Conservation (phyloP, 371 early-diverging fungal genomes). For the Apophysomyces trapeziformis region DNA sequence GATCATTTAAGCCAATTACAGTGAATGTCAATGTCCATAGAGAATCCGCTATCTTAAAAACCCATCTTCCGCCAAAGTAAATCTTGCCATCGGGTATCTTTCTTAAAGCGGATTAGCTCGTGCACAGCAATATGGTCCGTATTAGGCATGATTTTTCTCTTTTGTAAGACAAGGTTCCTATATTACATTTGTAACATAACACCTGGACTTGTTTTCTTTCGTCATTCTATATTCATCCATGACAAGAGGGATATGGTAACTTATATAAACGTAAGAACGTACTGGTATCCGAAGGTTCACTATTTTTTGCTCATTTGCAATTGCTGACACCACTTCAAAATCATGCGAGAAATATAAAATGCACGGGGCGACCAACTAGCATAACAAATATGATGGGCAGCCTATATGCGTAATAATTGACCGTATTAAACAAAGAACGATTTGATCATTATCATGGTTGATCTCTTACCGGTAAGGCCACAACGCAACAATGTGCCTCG, state of each 20-base stretch:
- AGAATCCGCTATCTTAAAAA: too few relatives aligned
- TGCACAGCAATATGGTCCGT: too few relatives aligned
- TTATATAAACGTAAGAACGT: not conserved
- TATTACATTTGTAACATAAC: not conserved
- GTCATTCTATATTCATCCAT: not conserved
- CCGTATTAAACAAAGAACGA: not conserved
- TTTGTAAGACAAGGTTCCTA: too few relatives aligned
- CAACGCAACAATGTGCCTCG: constrained; percentile 17
- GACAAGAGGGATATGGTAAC: not conserved
- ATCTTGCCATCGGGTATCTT: too few relatives aligned
- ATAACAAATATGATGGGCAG: constrained; percentile 42
- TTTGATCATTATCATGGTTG: not conserved
- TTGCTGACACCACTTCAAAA: constrained; percentile 45
- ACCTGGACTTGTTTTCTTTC: not conserved
- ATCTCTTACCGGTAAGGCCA: constrained; percentile 24
- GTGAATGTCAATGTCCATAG: too few relatives aligned
- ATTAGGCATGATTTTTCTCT: too few relatives aligned
- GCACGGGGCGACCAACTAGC: constrained; percentile 47
- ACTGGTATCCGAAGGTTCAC: not conserved
- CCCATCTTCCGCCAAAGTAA: too few relatives aligned
- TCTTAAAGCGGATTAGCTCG: too few relatives aligned
- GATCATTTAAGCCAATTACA: too few relatives aligned
- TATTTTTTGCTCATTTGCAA: constrained; percentile 21
- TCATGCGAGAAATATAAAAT: constrained; percentile 31
- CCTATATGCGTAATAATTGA: constrained; percentile 13